Evolutionary conservation across 495 filamentous ascomycete genomes (phyloP), one percentile per base, ranked within the genome.

Genomic region (Bathelium albidoporum): DNA sequence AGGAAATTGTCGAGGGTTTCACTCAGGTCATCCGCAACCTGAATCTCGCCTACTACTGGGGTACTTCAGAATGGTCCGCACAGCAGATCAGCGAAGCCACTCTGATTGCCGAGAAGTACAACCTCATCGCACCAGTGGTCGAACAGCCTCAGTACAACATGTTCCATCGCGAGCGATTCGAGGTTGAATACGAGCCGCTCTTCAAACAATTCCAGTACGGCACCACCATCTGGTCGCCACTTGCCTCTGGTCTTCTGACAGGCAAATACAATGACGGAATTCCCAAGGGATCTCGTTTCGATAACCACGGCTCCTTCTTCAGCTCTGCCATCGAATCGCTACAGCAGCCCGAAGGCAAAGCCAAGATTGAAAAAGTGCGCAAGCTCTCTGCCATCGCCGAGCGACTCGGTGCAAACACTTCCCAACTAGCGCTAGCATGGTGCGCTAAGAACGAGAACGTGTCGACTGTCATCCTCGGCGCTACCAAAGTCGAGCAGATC

Each of bases 131-230:
- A 0, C 81, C 81, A 0, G 76, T 85, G 34, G 80, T 81, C 45
- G 82, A 84, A 66, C 80, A 84, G 72, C 81, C 82, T 9, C 77
- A 82, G 41, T 83, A 83, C 75, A 83, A 84, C 68, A 74, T 80
- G 31, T 78, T 83, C 66, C 76, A 80, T 71, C 75, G 82, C 53
- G 69, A 82, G 70, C 73, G 78, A 59, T 82, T 84, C 68, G 82
- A 78, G 66, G 65, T 70, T n/a, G 75, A 77, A 63, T 77, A 76
- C 59, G 73, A 69, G 1, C 74, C 75, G 14, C 62, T 77, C 26
- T 77, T 66, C 67, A 62, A 77, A 58, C 69, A 77, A 66, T 74
- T 70, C 68, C 60, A 72, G 49, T 76, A 76, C 60, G 75, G 75
- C 31, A 76, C 75, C 24, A 77, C 75, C 28, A 76, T 77, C 69